Evolutionary conservation across 441 rosid genomes (phyloP), one percentile per base, ranked within the genome.

Genomic region (Eugenia klotzschiana): DNA sequence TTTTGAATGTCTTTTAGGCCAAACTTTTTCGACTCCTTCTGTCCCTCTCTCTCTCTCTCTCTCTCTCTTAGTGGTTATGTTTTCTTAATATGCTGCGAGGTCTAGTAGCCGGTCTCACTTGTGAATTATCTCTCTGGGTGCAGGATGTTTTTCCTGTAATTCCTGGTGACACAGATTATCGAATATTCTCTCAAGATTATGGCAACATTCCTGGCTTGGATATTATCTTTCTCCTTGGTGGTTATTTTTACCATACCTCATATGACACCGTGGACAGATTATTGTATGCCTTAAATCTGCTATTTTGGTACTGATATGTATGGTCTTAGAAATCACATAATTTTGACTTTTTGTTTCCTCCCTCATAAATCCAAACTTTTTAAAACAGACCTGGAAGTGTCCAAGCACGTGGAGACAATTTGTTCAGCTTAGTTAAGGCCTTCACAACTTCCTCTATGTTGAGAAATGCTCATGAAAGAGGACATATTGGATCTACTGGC

Each of bases 361-460:
- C 54, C 89, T 86, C 53, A 87, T 84, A 46, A 80, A 84, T 91
- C 83, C 79, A 82, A 85, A n/a, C 84, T 79, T 84, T 83, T 80
- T 84, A n/a, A 88, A 89, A 85, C 93, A 97, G 99, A 91, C 98
- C 99, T 84, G 99, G 99, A 84, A 95, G 98, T 93, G 90, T 97
- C 89, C 99, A 97, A 93, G 99, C 96, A 50, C 99, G 99, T 51
- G 99, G 99, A 88, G 99, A 97, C 22, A 97, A 97, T 90, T 92
- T 97, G 84, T 79, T 91, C 84, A 91, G 93, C 84, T 37, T 95
- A 50, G 90, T 94, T 79, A 93, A 94, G 91, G 95, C 94, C 83
- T 97, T 97, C 73, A 82, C 95, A 41, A 94, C 90, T 86, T 94
- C 98, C 91, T 88, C 98, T 83, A 88, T 87, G 90, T 91, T 97